Base-by-base conservation (phyloP, 1,284 basidiomycete species). In the Tilletiaria anomala region DNA sequence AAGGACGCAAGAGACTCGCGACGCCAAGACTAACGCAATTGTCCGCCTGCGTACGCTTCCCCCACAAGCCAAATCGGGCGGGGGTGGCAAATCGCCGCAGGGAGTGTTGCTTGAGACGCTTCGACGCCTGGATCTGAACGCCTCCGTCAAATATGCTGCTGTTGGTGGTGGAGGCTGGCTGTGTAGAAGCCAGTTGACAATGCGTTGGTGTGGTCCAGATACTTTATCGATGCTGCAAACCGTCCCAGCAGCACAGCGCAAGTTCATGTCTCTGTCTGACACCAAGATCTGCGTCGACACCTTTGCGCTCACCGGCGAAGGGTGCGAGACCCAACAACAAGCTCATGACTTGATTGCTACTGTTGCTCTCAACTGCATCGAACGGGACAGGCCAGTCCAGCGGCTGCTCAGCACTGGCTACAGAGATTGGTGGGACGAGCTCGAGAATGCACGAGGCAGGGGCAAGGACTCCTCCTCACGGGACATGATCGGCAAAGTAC, bases 341-440 rank as follows among this genome's bases (percentile, higher is more conserved):
- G 87, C 91, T 3, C 85, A 89, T 60, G 81, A 96, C 58, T 94
- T 87, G 58, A 76, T 93, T 40, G 77, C 91, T 1, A 83, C 83
- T 2, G 69, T 91, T 19, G 88, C 86, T 0, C 71, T 97, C 21
- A 76, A 16, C 70, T 93, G 39, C 40, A 50, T 61, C 31, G 58
- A 61, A 18, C 56, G 59, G 15, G 61, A 62, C 39, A 56, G 61
- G 22, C 56, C 63, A 5, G 50, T 56, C 1, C 58, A 69, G 45
- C 60, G 68, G 15, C 54, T 58, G 20, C 72, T 97, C 17, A 85
- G 88, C n/a, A 73, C 80, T 0, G 75, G 77, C 8, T 93, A 81
- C 65, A 76, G 87, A 44, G 83, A 88, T 58, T 71, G 96, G 29
- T 99, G 93, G 93, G 82, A 87, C 45, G 86, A 94, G 68, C 71